phyloP scores from a whole-genome alignment of 2,329 filamentous ascomycete genomes.

The Myriosclerotinia scirpicola region DNA sequence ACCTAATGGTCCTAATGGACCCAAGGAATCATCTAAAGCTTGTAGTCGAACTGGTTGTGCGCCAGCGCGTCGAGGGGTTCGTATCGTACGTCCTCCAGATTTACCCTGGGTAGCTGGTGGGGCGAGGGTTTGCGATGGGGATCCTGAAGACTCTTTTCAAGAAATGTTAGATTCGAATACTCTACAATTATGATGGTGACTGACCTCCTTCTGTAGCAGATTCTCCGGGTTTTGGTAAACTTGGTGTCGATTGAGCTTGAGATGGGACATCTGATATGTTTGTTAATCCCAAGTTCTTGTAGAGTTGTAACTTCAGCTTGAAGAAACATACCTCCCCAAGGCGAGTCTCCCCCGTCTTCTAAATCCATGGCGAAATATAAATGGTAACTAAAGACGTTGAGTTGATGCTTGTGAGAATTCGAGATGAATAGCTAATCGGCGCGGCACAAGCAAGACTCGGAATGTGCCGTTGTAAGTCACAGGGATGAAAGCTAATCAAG shows the following conservation, averaged over 20 bases:
- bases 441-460: constrained; percentile 8
- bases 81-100: constrained; percentile 35
- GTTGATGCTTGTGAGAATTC: not conserved
- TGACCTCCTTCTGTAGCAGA: constrained; percentile 31
- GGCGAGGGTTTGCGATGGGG: constrained; percentile 26
- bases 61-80: constrained; percentile 58
- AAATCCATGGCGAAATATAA: constrained; percentile 44
- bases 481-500: not conserved
- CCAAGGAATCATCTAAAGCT: constrained; percentile 71
- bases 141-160: constrained; percentile 30
- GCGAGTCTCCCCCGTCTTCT: constrained; percentile 47
- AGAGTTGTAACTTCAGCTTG: not conserved
- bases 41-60: constrained; percentile 77
- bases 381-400: constrained; percentile 2
- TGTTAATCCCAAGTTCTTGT: constrained; percentile 25
- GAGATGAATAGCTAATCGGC: constrained; percentile 11
- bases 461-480: constrained; percentile 11
- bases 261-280: constrained; percentile 45
- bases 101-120: constrained; percentile 25
- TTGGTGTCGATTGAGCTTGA: constrained; percentile 40
- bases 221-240: constrained; percentile 32
- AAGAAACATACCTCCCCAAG: constrained; percentile 46
- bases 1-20: constrained; percentile 70
- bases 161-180: constrained; percentile 12
- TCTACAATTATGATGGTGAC: not conserved